A percentile compares a stretch with the other conserved stretches of the same genome.
Conservation (phyloP, 1,139 yeast species). For the Debaryomyces fabryi region DNA sequence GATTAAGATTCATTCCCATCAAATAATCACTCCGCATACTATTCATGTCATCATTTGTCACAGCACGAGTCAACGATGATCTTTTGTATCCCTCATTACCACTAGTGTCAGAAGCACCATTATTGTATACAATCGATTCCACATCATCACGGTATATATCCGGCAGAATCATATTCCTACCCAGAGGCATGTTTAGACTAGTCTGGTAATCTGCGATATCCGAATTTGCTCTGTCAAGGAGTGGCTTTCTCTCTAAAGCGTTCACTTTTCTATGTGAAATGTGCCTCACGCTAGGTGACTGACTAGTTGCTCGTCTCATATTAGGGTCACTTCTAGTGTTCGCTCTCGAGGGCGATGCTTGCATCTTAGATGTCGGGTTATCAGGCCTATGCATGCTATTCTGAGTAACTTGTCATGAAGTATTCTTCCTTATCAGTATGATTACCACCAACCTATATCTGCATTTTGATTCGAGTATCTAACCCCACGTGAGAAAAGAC, state of each 20-base stretch:
- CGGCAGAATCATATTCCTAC: background rate
- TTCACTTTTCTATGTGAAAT: conserved; percentile 38
- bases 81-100: conserved; percentile 1
- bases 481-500: background rate
- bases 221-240: conserved; percentile 17
- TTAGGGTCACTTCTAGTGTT: conserved; percentile 4
- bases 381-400: conserved; percentile 1
- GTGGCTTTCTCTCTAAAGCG: conserved; percentile 23
- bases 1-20: conserved; percentile 24
- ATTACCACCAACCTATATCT: background rate
- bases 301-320: conserved; percentile 24
- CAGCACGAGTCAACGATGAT: background rate
- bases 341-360: background rate
- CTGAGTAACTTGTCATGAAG: background rate
- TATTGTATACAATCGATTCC: conserved; percentile 3
- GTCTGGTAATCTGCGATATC: conserved; percentile 3
- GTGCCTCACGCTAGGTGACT: conserved; percentile 36
- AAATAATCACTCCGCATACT: background rate
- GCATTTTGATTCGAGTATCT: background rate
- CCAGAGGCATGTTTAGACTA: background rate
- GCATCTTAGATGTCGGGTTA: background rate
- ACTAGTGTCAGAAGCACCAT: background rate
- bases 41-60: background rate
- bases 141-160: background rate
- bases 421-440: background rate